Base-by-base conservation (phyloP, 192 early-diverging fungal genomes). In the Podila verticillata region DNA sequence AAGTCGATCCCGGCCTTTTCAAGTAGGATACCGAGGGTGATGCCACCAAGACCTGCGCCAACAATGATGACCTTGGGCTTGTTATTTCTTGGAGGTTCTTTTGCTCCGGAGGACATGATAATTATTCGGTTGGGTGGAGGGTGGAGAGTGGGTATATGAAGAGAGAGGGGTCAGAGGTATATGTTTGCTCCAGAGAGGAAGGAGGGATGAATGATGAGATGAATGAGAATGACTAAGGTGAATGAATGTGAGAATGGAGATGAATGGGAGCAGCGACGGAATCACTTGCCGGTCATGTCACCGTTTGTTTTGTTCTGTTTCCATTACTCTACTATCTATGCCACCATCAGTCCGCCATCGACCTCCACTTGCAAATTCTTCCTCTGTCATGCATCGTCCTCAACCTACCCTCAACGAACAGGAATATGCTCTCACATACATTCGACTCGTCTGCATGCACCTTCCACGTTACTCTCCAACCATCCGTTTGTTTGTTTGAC, bases 1-100 rank as follows among this genome's bases (percentile, higher is more conserved):
- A 22, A 54, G 1, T 20, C n/a, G n/a, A 54, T 54, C 2, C 51
- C 51, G 24, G 51, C 51, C 51, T 54, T 54, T 24, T 54, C 51
- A 7, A 54, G 51, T 2, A 54, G 51, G 51, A 54, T 54, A 9
- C 51, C 51, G 7, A 54, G 51, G 24, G 51, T 54, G 51, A 54
- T 24, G 51, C 51, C 51, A 22, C 51, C 51, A 54, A 54, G 51
- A 0, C 51, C 51, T 54, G 51, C 51, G n/a, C 51, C 51, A 20
- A 54, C 51, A 54, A 54, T 54, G n/a, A 54, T 20, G 51, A 54
- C 51, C 17, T 24, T 54, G 51, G 51, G 51, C 51, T 54, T 54
- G 51, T 54, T 54, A 15, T 5, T 9, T 54, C 2, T 39, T 13
- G 39, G 51, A 10, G 51, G 5, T 24, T 9, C n/a, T 22, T 54